Evolutionary conservation across 2,329 filamentous ascomycete species (phyloP).

Genomic region (Paraphaeosphaeria sporulosa): DNA sequence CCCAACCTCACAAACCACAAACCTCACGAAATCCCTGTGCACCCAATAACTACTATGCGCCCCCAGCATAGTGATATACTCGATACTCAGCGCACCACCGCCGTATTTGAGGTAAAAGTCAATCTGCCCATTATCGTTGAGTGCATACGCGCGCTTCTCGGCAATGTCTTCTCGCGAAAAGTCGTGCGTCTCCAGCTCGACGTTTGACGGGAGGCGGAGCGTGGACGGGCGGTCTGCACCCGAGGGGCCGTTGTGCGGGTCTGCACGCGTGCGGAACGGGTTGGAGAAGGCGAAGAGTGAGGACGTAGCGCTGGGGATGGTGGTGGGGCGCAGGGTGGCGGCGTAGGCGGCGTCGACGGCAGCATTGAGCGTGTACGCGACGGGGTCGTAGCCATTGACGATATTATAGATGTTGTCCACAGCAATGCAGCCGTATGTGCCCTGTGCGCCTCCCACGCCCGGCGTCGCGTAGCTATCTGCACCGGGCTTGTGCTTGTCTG

Average conservation of each 20-base stretch:
- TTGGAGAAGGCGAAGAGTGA: constrained; percentile 30
- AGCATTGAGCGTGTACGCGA: constrained; percentile 91
- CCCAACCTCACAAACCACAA: constrained; percentile 89
- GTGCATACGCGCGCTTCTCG: constrained; percentile 82
- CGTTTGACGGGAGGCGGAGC: constrained; percentile 55
- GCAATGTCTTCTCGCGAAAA: constrained; percentile 92
- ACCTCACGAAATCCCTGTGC: constrained; percentile 83
- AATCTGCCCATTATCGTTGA: constrained; percentile 97
- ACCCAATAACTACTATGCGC: constrained; percentile 96
- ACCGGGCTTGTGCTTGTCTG: constrained; percentile 77
- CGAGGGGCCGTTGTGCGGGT: constrained; percentile 15
- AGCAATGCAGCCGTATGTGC: constrained; percentile 86
- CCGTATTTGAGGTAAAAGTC: constrained; percentile 88
- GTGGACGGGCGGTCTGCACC: constrained; percentile 32
- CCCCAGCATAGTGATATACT: constrained; percentile 96
- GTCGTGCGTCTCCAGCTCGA: constrained; percentile 96
- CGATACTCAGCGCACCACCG: constrained; percentile 87
- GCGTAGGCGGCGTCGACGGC: constrained; percentile 85
- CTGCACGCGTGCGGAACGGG: constrained; percentile 34
- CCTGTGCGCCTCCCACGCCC: constrained; percentile 77
- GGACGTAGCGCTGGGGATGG: constrained; percentile 76
- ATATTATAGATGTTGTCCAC: constrained; percentile 98
- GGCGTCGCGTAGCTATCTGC: constrained; percentile 63
- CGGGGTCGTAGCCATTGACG: constrained; percentile 77
- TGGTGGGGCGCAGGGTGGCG: constrained; percentile 75